Conservation (phyloP, 495 filamentous ascomycete species). For the Astrothelium macrocarpum region DNA sequence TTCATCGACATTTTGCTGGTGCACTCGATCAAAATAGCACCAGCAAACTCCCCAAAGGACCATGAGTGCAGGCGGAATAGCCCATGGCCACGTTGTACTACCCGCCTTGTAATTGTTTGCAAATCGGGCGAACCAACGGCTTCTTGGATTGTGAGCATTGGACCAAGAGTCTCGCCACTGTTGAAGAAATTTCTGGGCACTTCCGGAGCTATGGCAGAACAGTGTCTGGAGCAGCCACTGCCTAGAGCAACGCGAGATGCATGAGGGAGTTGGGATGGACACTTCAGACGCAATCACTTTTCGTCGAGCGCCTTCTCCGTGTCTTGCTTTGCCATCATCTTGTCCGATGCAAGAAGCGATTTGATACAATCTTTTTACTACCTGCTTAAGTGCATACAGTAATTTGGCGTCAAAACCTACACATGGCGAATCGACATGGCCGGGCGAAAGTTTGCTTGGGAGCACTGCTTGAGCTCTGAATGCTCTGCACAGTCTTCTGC, state of each 20-base stretch:
- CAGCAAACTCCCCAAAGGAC: slow-evolving; percentile 49
- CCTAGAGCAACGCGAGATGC: slow-evolving; percentile 12
- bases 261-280: slow-evolving; percentile 12
- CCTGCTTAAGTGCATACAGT: not conserved
- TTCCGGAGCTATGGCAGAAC: not conserved
- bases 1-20: not conserved
- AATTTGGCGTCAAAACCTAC: not conserved
- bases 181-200: not conserved
- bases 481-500: not conserved
- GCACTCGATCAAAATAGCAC: slow-evolving; percentile 35
- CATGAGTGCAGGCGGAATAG: slow-evolving; percentile 39
- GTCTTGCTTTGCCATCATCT: not conserved
- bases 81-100: slow-evolving; percentile 48
- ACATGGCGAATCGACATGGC: not conserved
- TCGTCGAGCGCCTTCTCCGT: not conserved
- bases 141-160: slow-evolving; percentile 2
- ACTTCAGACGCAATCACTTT: slow-evolving; percentile 1
- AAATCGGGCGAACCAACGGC: slow-evolving; percentile 29
- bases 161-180: slow-evolving; percentile 12
- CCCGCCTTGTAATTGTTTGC: slow-evolving; percentile 34
- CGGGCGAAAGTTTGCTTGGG: not conserved
- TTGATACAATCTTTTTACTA: not conserved
- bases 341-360: not conserved
- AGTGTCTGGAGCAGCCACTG: slow-evolving; percentile 11
- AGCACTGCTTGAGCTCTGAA: not conserved